Evolutionary conservation across 345 rosid species (phyloP), one percentile per base, ranked within the genome.

Genomic region (Aurinia saxatilis): DNA sequence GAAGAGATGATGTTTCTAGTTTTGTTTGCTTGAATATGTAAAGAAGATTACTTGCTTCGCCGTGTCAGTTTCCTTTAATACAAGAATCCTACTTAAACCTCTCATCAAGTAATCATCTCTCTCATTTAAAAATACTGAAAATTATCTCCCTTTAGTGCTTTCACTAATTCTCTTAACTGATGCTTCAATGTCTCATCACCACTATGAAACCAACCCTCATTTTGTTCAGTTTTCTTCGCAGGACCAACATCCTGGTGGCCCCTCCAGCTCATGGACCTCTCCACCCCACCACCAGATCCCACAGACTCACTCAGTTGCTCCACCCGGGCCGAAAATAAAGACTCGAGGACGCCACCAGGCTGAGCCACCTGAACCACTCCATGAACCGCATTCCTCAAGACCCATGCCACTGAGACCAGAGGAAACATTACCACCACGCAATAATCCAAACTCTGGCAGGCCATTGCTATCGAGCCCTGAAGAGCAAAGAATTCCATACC

Each of bases 51-150:
- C 88, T 87, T 87, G 81, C 90, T 79, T 80, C 81, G 47, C 34
- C 0, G 49, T 45, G 66, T 83, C 58, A 51, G 77, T 73, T 72
- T 73, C 64, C 78, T 79, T 77, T 73, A 72, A 18, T 12, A 16
- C 35, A 74, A 53, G 84, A 87, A 83, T 90, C 90, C 82, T 74
- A 71, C 79, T 70, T 81, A 72, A 75, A 84, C 79, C 80, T 82
- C 57, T 72, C 66, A 59, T 37, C 63, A 90, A 84, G 95, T 76
- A 70, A 82, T 79, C 78, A 75, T 73, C 74, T 60, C 65, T 66
- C 68, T 29, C 45, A 30, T 37, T 71, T 41, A 35, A 18, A 49
- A 61, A 58, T 70, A 44, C 64, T 65, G 27, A 10, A 13, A 33
- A 2, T 11, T 45, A 38, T 73, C 71, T 31, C 62, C 34, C 60